Conservation (phyloP, 2,329 filamentous ascomycete genomes). For the Clonostachys solani region DNA sequence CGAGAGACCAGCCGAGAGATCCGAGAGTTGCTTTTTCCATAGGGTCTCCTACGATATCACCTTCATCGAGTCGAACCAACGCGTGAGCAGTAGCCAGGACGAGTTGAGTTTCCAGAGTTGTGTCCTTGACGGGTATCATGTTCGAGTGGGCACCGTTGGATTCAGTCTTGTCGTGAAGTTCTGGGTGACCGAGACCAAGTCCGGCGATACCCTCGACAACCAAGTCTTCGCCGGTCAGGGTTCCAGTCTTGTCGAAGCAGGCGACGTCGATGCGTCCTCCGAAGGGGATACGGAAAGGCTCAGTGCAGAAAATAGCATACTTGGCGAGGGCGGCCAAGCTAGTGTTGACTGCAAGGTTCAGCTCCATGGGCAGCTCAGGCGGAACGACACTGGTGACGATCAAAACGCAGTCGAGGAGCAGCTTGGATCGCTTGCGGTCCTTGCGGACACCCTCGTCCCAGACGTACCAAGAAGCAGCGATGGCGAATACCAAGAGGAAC, state of each 20-base stretch:
- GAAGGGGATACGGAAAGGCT: slow-evolving; percentile 96
- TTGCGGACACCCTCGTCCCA: slow-evolving; percentile 94
- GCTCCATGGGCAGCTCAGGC: slow-evolving; percentile 97
- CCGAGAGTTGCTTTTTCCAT: slow-evolving; percentile 97
- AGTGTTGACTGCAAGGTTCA: slow-evolving; percentile 96
- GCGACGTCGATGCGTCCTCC: slow-evolving; percentile 93
- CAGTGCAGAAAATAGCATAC: slow-evolving; percentile 96
- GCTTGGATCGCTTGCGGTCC: slow-evolving; percentile 95
- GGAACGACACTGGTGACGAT: slow-evolving; percentile 98
- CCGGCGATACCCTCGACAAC: slow-evolving; percentile 97
- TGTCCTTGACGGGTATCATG: slow-evolving; percentile 66
- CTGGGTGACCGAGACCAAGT: slow-evolving; percentile 66
- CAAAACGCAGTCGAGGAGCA: slow-evolving; percentile 93
- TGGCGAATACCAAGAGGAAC: slow-evolving; percentile 91
- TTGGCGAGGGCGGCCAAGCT: slow-evolving; percentile 92
- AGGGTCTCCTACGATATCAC: slow-evolving; percentile 93
- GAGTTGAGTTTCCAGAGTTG: slow-evolving; percentile 78
- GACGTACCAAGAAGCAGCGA: slow-evolving; percentile 98
- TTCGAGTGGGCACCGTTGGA: slow-evolving; percentile 78
- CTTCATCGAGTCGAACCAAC: slow-evolving; percentile 92
- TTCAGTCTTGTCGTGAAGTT: slow-evolving; percentile 62
- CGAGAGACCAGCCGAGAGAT: slow-evolving; percentile 90
- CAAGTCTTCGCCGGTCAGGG: slow-evolving; percentile 90
- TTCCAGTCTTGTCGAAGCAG: slow-evolving; percentile 98
- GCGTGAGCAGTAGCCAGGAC: slow-evolving; percentile 95